Evolutionary conservation across 208 protist genomes (phyloP).

Genomic region (Acanthamoeba castellanii): DNA sequence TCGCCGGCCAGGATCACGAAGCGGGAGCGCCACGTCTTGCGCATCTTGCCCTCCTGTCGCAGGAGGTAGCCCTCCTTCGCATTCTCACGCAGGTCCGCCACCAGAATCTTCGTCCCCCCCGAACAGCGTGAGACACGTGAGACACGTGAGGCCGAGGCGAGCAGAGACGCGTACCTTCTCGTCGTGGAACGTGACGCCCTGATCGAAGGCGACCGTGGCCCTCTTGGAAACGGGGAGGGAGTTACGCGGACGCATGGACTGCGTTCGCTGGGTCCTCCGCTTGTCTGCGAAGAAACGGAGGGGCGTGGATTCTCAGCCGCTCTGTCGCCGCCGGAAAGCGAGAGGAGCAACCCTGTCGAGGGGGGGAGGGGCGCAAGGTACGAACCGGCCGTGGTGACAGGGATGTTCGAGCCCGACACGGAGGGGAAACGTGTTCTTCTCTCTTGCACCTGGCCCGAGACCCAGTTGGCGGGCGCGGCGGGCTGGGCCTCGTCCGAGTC

Average conservation of each 20-base stretch:
- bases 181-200: not conserved
- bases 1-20: constrained; percentile 39
- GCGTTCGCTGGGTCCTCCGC: not conserved
- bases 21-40: constrained; percentile 37
- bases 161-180: not conserved
- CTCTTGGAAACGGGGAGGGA: not conserved
- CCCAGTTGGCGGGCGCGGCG: not conserved
- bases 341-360: no score
- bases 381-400: not conserved
- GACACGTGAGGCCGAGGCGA: not conserved
- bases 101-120: not conserved
- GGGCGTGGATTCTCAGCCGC: not conserved
- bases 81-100: not conserved
- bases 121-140: not conserved
- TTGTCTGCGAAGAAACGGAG: not conserved
- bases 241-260: not conserved
- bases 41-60: constrained; percentile 32
- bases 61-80: constrained; percentile 32
- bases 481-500: not conserved
- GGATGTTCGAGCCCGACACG: not conserved
- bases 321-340: not conserved
- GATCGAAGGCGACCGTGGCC: not conserved
- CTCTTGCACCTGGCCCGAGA: not conserved
- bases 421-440: not conserved
- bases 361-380: not conserved